phyloP scores from a whole-genome alignment of 768 basidiomycete species.

The Lactarius sanguifluus region DNA sequence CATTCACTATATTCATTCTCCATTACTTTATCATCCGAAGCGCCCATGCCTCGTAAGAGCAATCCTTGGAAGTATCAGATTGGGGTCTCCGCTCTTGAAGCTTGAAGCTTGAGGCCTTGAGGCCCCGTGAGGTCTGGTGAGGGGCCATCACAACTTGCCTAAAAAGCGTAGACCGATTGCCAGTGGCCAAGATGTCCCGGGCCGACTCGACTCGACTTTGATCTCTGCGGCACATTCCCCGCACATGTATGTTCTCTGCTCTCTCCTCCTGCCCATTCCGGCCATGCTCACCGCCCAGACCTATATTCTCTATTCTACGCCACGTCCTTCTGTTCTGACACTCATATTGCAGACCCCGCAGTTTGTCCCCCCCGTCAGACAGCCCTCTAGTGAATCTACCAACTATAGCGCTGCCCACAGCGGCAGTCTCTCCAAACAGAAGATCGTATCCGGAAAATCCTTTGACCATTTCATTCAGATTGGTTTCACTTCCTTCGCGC shows the following conservation, averaged over 20 bases:
- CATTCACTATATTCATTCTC: no score
- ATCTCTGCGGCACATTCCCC: neutral
- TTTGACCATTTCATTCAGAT: constrained; percentile 49
- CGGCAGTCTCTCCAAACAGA: constrained; percentile 41
- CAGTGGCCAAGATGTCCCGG: neutral
- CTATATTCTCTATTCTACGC: neutral
- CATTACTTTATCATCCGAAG: no score
- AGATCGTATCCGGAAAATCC: constrained; percentile 42
- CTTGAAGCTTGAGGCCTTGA: no score
- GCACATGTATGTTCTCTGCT: constrained; percentile 12
- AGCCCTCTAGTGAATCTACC: constrained; percentile 34
- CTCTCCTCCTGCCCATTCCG: constrained; percentile 10
- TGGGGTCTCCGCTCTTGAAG: no score
- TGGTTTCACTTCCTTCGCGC: neutral
- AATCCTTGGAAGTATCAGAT: no score
- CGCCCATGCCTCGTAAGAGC: no score
- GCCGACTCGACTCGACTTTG: no score
- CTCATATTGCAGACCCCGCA: constrained; percentile 28
- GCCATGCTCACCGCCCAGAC: constrained; percentile 14
- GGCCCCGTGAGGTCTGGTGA: neutral
- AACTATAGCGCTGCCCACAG: constrained; percentile 47
- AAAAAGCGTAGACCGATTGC: neutral
- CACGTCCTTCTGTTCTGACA: neutral
- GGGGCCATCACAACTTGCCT: no score
- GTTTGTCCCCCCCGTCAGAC: constrained; percentile 36